Base-by-base conservation (phyloP, 2,329 filamentous ascomycete genomes). In the Exophiala bonariae region DNA sequence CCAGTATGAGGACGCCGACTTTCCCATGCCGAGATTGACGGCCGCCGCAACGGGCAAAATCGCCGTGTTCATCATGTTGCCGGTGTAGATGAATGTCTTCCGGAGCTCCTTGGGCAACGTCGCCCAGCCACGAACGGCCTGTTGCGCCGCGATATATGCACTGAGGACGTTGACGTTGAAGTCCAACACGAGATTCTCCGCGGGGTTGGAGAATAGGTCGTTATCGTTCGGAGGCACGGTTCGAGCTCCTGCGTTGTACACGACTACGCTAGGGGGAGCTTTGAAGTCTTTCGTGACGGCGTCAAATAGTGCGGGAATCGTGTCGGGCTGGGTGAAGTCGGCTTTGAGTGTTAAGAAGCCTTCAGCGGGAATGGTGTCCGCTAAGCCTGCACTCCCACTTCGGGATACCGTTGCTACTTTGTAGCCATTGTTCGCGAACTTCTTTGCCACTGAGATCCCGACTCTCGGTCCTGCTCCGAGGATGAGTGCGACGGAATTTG, bases 81-180 rank as follows among this genome's bases (percentile, higher is more conserved):
- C 72, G 2, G 68, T 73, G 54, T 63, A 72, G 30, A 73, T 71
- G 50, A 75, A 75, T 0, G 69, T 67, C 37, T 44, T 50, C 26
- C 43, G 30, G 2, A 43, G 31, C 1, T 58, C 52, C 13, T 54
- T 52, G 2, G 70, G 65, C 5, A 73, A 61, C 16, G 59, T 28
- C 8, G 49, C 53, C 38, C 70, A 72, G 4, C 57, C 59, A 1
- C 47, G 16, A 1, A 61, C 56, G 2, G 69, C 63, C 52, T 73
- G 62, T 49, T 72, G 65, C 1, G 67, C 63, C 3, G 71, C 70
- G 6, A 65, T 66, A 44, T 66, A 73, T 0, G 61, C 61, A 40
- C 65, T 70, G 7, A 60, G 63, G 3, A 61, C 61, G 53, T 74
- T 75, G 52, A 73, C 60, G 9, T 58, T 60, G 3, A 70, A 18